Evolutionary conservation across 805 yeast genomes (phyloP).

Genomic region (Nematodospora valgi): DNA sequence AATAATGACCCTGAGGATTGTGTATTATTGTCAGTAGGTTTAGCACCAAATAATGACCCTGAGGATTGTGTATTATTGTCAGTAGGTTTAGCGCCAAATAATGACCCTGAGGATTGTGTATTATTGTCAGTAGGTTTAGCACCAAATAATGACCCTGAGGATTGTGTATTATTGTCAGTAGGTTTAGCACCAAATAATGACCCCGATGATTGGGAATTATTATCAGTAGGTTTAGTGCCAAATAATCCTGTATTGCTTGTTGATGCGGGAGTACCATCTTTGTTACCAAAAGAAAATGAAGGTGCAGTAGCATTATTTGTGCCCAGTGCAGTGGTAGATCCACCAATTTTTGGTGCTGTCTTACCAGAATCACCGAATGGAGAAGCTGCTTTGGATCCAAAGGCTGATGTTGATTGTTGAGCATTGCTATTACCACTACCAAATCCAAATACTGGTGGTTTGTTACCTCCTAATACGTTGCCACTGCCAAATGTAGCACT

Average conservation of each 20-base stretch:
- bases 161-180: slow-evolving; percentile 6
- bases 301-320: slow-evolving; percentile 8
- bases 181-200: slow-evolving; percentile 12
- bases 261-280: slow-evolving; percentile 15
- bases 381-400: slow-evolving; percentile 11
- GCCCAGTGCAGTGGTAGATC: slow-evolving; percentile 5
- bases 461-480: no score
- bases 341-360: slow-evolving; percentile 1
- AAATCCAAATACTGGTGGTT: neutral
- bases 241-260: slow-evolving; percentile 19
- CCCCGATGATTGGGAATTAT: no score
- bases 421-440: slow-evolving; percentile 4
- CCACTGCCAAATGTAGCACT: no score
- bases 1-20: slow-evolving; percentile 8
- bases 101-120: neutral
- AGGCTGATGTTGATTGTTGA: slow-evolving; percentile 11
- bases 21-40: slow-evolving; percentile 10
- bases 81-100: slow-evolving; percentile 11
- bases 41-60: slow-evolving; percentile 7
- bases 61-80: slow-evolving; percentile 7
- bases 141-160: slow-evolving; percentile 10
- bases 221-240: slow-evolving; percentile 13
- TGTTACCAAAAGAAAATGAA: slow-evolving; percentile 10
- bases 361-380: slow-evolving; percentile 4
- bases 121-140: slow-evolving; percentile 2